Base-by-base conservation (phyloP, 768 basidiomycete genomes). In the Naganishia randhawae region DNA sequence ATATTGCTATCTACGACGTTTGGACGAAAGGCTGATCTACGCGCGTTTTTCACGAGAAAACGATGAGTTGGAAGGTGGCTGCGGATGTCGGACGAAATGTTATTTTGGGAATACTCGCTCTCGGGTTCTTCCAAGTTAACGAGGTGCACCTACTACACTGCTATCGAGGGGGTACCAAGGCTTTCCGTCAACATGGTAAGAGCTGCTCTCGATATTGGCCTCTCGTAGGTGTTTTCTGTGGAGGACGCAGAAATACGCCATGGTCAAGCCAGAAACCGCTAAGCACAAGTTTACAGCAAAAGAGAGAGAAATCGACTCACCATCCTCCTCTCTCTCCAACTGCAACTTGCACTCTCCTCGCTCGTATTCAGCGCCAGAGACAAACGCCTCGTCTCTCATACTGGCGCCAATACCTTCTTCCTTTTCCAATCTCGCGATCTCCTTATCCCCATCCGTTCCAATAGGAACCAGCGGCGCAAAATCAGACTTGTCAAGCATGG, bases 191-290 rank as follows among this genome's bases (percentile, higher is more conserved):
- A 22, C 27, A 72, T 68, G 0, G 75, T 73, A 27, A 77, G 65
- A 4, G 75, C 78, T 39, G 78, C 76, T 65, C 78, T 29, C 6
- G 76, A 77, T n/a, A 79, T 51, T n/a, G 78, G 78, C 33, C 78
- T 70, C 41, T 74, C 78, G 57, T 79, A 79, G 37, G 73, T 69
- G 50, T 37, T 68, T 19, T 50, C 33, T 42, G 39, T 31, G 3
- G n/a, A 45, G 16, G 3, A 48, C n/a, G 19, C 45, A 2, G n/a
- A 22, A 48, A 22, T 48, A 4, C 32, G 32, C 39, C 19, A 53
- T 13, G 5, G 5, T 33, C 17, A 29, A 35, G 0, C 1, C 35
- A 63, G 10, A 31, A 10, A 14, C 29, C 48, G 6, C 14, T 1
- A 48, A 31, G 33, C 16, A 8, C 19, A n/a, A 27, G 25, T 11